Evolutionary conservation across 2,329 filamentous ascomycete genomes (phyloP).

Genomic region (Erysiphe pulchra): DNA sequence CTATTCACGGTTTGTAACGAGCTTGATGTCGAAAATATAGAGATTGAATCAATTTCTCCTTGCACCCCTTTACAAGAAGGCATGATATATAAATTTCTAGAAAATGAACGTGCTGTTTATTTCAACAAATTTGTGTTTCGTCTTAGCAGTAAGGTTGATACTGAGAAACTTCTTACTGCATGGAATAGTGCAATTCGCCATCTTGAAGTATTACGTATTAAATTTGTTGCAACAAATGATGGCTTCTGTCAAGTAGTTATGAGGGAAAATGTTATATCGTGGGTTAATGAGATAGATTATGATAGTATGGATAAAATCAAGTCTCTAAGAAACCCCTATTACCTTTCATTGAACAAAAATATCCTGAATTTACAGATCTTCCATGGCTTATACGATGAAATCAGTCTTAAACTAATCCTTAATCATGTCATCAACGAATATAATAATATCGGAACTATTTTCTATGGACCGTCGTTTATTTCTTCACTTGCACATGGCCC

Average conservation of each 20-base stretch:
- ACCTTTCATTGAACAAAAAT: conserved; percentile 2
- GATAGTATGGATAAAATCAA: conserved; percentile 5
- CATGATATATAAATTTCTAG: conserved; percentile 48
- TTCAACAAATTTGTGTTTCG: conserved; percentile 49
- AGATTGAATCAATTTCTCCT: conserved; percentile 50
- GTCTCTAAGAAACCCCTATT: conserved; percentile 10
- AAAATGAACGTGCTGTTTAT: conserved; percentile 33
- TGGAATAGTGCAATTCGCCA: conserved; percentile 27
- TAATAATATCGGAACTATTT: conserved; percentile 7
- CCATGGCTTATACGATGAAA: conserved; percentile 71
- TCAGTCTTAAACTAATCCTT: conserved; percentile 45
- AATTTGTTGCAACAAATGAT: conserved; percentile 46
- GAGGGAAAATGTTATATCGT: conserved; percentile 18
- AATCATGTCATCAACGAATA: conserved; percentile 29
- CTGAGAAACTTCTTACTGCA: conserved; percentile 23
- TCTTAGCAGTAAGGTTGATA: conserved; percentile 21
- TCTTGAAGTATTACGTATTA: conserved; percentile 43
- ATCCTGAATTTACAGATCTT: conserved; percentile 45
- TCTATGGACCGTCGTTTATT: conserved; percentile 29
- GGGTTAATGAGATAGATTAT: conserved; percentile 15
- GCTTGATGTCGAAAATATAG: conserved; percentile 22
- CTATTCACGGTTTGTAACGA: conserved; percentile 15
- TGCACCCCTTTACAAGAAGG: conserved; percentile 74
- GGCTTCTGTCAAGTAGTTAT: conserved; percentile 53
- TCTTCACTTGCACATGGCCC: conserved; percentile 46